A percentile compares a stretch with the other conserved stretches of the same genome.
Evolutionary conservation across 2,329 filamentous ascomycete species (phyloP).

Genomic region (Aspergillus pseudoterreus): DNA sequence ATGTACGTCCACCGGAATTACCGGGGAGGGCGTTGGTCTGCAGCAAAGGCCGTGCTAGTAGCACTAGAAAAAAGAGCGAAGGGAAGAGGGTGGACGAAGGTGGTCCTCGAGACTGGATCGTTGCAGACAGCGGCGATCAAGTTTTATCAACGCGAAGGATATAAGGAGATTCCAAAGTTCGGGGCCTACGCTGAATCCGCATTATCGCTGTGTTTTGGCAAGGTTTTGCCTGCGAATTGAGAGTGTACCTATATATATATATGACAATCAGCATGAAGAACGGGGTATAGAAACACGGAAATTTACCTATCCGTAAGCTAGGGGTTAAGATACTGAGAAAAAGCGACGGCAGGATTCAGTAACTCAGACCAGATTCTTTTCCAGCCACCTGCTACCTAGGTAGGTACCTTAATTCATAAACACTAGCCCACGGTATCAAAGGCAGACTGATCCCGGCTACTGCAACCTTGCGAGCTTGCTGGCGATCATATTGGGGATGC

Average conservation of each 20-base stretch:
- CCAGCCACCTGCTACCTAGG: too few species aligned
- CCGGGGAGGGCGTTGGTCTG: neutral
- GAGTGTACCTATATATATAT: neutral
- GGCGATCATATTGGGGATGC: too few species aligned
- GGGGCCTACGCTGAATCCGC: neutral
- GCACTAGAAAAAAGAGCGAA: neutral
- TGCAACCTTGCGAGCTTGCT: too few species aligned
- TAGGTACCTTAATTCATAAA: too few species aligned
- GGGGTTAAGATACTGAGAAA: too few species aligned
- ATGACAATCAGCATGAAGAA: neutral
- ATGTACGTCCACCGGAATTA: slow-evolving; percentile 1
- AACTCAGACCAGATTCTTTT: too few species aligned
- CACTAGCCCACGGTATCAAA: too few species aligned
- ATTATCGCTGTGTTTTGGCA: neutral
- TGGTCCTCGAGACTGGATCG: slow-evolving; percentile 1
- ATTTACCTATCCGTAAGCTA: too few species aligned
- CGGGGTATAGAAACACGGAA: neutral
- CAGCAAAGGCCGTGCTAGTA: neutral
- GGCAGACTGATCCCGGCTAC: too few species aligned
- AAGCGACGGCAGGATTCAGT: too few species aligned
- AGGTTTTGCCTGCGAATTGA: neutral
- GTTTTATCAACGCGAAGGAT: slow-evolving; percentile 4
- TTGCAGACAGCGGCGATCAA: neutral
- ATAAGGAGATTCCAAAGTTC: slow-evolving; percentile 1
- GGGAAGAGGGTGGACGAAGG: neutral